Conservation (phyloP, 176 grass and related monocot genomes). For the Luzula sylvatica region DNA sequence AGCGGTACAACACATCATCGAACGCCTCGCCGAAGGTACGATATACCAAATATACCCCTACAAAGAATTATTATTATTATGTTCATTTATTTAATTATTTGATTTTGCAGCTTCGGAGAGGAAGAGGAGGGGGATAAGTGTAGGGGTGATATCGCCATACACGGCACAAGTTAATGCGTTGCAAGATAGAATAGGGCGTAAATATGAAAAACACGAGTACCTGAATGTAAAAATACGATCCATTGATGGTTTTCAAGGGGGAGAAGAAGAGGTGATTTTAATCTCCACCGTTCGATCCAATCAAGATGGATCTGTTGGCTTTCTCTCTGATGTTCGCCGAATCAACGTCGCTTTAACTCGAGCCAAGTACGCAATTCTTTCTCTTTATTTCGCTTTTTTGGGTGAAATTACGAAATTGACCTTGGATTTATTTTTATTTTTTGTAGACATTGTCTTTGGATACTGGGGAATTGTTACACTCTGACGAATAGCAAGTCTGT, state of each 20-base stretch:
- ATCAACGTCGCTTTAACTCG: conserved; percentile 70
- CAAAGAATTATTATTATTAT: too few species aligned
- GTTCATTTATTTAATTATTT: too few species aligned
- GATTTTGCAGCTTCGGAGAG: conserved; percentile 31
- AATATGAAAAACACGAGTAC: conserved; percentile 23
- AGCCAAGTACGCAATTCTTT: conserved; percentile 30
- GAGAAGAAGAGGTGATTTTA: conserved; percentile 56
- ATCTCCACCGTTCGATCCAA: conserved; percentile 61
- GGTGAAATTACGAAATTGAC: neutral
- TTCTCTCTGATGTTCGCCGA: conserved; percentile 46
- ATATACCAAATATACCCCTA: neutral
- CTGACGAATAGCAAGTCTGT: conserved; percentile 29
- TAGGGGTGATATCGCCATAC: conserved; percentile 57
- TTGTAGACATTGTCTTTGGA: conserved; percentile 54
- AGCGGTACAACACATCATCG: conserved; percentile 35
- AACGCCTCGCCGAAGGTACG: conserved; percentile 42
- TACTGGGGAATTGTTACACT: conserved; percentile 36
- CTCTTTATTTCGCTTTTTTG: neutral
- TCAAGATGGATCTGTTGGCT: conserved; percentile 29
- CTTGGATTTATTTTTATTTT: neutral
- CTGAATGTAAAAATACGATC: conserved; percentile 44
- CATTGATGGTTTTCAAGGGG: conserved; percentile 68
- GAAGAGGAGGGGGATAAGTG: conserved; percentile 24
- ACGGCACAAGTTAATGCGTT: conserved; percentile 42
- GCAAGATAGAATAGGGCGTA: conserved; percentile 31